These are phyloP conservation scores for Phanerodontia chrysosporium DNA, from an alignment of 768 basidiomycete genomes.

Conservation along the genomic window DNA sequence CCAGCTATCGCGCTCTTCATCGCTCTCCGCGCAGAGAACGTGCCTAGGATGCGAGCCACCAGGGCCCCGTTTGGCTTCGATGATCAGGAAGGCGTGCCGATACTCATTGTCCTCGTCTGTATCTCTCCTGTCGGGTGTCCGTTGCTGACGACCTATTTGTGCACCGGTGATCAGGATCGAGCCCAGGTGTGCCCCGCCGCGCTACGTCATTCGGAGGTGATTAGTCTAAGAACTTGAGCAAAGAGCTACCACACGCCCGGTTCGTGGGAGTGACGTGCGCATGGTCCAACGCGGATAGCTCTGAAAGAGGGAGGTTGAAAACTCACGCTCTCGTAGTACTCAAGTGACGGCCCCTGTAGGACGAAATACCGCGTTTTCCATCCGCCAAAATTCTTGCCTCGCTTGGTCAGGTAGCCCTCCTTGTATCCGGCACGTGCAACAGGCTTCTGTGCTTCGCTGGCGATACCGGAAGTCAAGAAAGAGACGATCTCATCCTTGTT, in stretches of 20 bases:
- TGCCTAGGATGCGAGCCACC: constrained; percentile 73
- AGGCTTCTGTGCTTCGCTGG: constrained; percentile 70
- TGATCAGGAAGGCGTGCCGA: constrained; percentile 95
- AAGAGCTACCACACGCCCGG: neutral
- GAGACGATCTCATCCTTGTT: constrained; percentile 87
- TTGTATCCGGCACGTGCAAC: constrained; percentile 83
- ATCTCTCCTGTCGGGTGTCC: constrained; percentile 44
- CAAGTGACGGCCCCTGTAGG: constrained; percentile 81
- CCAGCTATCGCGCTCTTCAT: constrained; percentile 90
- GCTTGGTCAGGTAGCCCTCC: constrained; percentile 93
- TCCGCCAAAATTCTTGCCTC: constrained; percentile 96
- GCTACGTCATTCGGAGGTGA: constrained; percentile 39
- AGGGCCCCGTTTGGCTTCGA: constrained; percentile 77
- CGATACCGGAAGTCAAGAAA: constrained; percentile 88
- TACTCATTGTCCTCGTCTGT: constrained; percentile 89
- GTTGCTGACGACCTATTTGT: constrained; percentile 93
- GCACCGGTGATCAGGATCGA: constrained; percentile 89
- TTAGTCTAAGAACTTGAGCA: neutral
- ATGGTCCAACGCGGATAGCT: constrained; percentile 2
- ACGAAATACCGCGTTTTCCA: constrained; percentile 98
- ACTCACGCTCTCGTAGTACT: constrained; percentile 95
- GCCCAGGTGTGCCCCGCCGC: constrained; percentile 87
- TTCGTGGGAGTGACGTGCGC: constrained; percentile 4
- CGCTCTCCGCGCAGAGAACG: constrained; percentile 95
- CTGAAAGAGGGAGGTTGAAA: neutral